These are phyloP conservation scores for Cladosporium sp. DNA, from an alignment of 2,329 filamentous ascomycete species.

Conservation along the genomic window DNA sequence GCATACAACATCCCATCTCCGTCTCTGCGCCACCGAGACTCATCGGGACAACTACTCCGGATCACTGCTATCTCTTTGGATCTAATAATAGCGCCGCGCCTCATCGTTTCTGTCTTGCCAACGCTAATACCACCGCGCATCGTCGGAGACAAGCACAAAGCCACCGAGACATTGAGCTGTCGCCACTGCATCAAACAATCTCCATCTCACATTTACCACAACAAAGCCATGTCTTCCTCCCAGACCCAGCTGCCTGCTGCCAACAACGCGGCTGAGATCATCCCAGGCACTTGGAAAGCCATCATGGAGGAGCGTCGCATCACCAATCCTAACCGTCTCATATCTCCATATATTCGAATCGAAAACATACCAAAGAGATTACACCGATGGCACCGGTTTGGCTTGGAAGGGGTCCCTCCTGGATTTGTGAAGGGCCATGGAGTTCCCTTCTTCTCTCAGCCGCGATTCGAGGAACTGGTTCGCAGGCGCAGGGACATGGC, in stretches of 20 bases:
- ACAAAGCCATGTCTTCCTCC: neutral
- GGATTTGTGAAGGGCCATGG: neutral
- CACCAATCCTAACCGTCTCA: neutral
- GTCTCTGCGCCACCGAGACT: neutral
- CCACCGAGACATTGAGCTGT: neutral
- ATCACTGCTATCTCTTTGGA: neutral
- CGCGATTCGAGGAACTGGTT: neutral
- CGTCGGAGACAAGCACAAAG: neutral
- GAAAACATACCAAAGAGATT: neutral
- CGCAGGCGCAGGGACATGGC: neutral
- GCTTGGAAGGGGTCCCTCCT: neutral
- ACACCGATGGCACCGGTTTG: neutral
- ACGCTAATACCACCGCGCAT: neutral
- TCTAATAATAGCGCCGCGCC: neutral
- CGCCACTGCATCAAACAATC: neutral
- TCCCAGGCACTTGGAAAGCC: neutral
- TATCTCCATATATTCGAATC: neutral
- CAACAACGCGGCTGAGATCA: neutral
- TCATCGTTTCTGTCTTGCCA: neutral
- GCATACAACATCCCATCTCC: neutral
- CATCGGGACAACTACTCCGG: neutral
- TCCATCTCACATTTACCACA: neutral
- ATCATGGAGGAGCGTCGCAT: neutral
- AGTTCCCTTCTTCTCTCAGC: neutral
- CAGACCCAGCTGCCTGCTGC: neutral